These are phyloP conservation scores for Podosphaera xanthii DNA, from an alignment of 2,329 filamentous ascomycete species.

Conservation along the genomic window DNA sequence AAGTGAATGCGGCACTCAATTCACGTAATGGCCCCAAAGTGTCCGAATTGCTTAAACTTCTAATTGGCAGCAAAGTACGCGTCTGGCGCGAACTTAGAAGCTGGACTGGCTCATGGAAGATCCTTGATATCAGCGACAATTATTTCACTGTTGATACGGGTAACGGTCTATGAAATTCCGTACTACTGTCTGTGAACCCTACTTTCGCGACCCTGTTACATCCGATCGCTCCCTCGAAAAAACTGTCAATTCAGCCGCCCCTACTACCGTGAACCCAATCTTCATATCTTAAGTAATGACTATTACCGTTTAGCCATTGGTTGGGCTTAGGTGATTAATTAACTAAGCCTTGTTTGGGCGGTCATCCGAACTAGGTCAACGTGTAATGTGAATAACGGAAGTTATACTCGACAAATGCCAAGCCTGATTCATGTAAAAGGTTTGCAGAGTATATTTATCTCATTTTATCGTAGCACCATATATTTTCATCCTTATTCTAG, in stretches of 20 bases:
- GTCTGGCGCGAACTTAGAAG: constrained; percentile 1
- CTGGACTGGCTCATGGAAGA: no score
- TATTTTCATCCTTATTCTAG: neutral
- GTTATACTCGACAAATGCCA: neutral
- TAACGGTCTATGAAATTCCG: no score
- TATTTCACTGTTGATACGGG: no score
- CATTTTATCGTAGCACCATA: neutral
- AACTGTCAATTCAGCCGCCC: no score
- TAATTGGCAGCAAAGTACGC: neutral
- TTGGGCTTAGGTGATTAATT: neutral
- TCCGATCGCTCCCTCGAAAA: no score
- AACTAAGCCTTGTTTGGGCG: neutral
- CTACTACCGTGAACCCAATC: no score
- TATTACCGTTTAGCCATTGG: neutral
- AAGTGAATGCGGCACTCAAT: constrained; percentile 1
- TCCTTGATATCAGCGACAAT: no score
- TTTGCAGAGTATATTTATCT: neutral
- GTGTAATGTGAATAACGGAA: neutral
- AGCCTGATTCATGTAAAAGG: neutral
- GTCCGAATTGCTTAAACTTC: neutral
- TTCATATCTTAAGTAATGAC: neutral
- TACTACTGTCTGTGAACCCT: no score
- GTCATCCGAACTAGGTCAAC: neutral
- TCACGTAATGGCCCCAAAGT: neutral
- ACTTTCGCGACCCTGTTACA: no score